phyloP scores from a whole-genome alignment of 176 grass and related monocot genomes.

The Carex pumila region DNA sequence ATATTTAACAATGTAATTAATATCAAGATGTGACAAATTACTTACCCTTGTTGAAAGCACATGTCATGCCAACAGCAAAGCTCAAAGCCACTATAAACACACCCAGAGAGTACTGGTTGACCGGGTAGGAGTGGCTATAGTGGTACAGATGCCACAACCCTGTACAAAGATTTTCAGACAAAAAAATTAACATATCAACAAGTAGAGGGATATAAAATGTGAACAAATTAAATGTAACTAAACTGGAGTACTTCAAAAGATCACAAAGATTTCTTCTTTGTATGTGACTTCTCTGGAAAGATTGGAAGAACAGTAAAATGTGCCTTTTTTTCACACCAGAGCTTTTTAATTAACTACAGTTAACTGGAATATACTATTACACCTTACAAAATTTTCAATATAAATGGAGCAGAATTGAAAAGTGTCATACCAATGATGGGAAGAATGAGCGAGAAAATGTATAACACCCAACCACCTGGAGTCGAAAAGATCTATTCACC shows the following conservation, averaged over 20 bases:
- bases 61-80: constrained; percentile 74
- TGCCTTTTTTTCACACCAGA: background rate
- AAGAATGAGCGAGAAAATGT: constrained; percentile 82
- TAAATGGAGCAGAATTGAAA: background rate
- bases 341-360: background rate
- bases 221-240: background rate
- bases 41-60: constrained; percentile 55
- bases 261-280: background rate
- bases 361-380: too few species aligned
- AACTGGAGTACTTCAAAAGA: background rate
- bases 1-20: background rate
- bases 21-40: background rate
- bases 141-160: constrained; percentile 77
- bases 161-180: constrained; percentile 13
- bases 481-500: constrained; percentile 55
- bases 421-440: constrained; percentile 53
- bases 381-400: too few species aligned
- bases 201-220: background rate
- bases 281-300: background rate
- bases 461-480: constrained; percentile 47
- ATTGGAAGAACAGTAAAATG: background rate
- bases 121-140: constrained; percentile 66
- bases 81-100: constrained; percentile 78
- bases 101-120: constrained; percentile 64
- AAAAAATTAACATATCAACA: background rate